Conservation (phyloP, 2,329 filamentous ascomycete species). For the Talaromyces amestolkiae region DNA sequence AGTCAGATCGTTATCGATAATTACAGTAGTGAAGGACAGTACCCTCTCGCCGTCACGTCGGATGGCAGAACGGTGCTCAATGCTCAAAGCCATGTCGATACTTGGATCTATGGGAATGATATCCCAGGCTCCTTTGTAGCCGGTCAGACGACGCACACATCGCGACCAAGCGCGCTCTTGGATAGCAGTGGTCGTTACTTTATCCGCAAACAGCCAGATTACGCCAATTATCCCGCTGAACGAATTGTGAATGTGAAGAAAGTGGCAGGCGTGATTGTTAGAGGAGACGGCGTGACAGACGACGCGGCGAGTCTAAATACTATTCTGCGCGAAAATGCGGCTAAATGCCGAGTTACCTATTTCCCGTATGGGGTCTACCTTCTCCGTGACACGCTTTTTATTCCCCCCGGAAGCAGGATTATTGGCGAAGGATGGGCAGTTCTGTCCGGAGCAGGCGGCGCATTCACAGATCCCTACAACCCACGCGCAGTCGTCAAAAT, state of each 20-base stretch:
- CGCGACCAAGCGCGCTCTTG: constrained; percentile 11
- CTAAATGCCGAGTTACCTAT: constrained; percentile 52
- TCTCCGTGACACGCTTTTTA: constrained; percentile 46
- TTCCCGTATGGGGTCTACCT: constrained; percentile 57
- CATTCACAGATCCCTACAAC: constrained; percentile 43
- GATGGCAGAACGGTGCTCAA: constrained; percentile 25
- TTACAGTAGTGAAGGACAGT: constrained; percentile 26
- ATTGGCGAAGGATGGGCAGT: constrained; percentile 55
- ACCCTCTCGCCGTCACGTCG: constrained; percentile 25
- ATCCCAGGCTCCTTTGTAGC: constrained; percentile 19
- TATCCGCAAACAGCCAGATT: constrained; percentile 43
- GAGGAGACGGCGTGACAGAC: constrained; percentile 43
- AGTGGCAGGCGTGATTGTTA: constrained; percentile 39
- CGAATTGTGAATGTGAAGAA: constrained; percentile 50
- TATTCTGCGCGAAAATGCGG: constrained; percentile 33
- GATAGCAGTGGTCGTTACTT: constrained; percentile 36
- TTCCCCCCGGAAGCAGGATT: constrained; percentile 52
- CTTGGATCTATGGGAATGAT: constrained; percentile 37
- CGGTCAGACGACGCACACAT: constrained; percentile 4
- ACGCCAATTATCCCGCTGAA: constrained; percentile 40
- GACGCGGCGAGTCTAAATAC: constrained; percentile 39
- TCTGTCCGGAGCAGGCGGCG: constrained; percentile 49
- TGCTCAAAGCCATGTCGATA: constrained; percentile 24
- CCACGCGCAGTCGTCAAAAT: constrained; percentile 52
- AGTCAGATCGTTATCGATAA: constrained; percentile 33